Evolutionary conservation across 73 alveolate species (phyloP).

Genomic region (Paramecium pentaurelia): DNA sequence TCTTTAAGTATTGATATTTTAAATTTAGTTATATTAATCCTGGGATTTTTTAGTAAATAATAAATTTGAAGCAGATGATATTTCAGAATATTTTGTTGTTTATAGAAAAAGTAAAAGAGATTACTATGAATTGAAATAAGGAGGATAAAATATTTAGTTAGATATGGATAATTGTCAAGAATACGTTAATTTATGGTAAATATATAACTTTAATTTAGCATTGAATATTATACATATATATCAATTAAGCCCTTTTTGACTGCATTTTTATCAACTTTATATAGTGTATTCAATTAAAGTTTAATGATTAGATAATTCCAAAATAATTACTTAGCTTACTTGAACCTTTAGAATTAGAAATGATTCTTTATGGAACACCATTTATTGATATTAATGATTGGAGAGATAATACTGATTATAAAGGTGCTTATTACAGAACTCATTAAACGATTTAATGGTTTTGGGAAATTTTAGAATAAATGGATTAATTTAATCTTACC

Average conservation of each 20-base stretch:
- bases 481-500: slow-evolving; percentile 74
- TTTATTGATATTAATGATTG: slow-evolving; percentile 92
- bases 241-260: slow-evolving; percentile 57
- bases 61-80: slow-evolving; percentile 19
- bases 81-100: neutral
- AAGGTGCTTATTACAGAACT: slow-evolving; percentile 73
- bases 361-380: slow-evolving; percentile 73
- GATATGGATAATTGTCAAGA: slow-evolving; percentile 56
- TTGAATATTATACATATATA: slow-evolving; percentile 61
- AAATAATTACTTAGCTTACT: slow-evolving; percentile 55
- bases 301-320: slow-evolving; percentile 65
- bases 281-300: neutral
- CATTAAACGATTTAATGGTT: slow-evolving; percentile 88
- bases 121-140: slow-evolving; percentile 4
- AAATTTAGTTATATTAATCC: neutral
- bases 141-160: neutral
- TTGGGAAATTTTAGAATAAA: slow-evolving; percentile 83
- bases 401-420: slow-evolving; percentile 85
- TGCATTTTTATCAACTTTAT: slow-evolving; percentile 65
- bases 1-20: neutral
- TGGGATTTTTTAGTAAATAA: slow-evolving; percentile 32
- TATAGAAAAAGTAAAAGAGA: slow-evolving; percentile 7
- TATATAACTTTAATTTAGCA: neutral
- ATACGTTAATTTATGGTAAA: slow-evolving; percentile 49
- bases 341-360: slow-evolving; percentile 73